Evolutionary conservation across 2,329 filamentous ascomycete species (phyloP).

Genomic region (Fusarium stilboides): DNA sequence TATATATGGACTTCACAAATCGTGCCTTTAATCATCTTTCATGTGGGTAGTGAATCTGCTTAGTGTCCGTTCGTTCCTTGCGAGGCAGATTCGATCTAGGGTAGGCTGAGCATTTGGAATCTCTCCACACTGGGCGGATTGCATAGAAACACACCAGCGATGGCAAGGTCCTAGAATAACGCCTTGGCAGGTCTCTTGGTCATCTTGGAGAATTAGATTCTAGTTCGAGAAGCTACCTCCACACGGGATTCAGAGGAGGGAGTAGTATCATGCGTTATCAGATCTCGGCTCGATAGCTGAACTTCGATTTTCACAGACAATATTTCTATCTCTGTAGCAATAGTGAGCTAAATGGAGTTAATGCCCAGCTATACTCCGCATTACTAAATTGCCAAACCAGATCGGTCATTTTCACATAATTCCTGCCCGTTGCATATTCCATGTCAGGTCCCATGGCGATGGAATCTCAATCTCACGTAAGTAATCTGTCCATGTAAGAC

Average conservation of each 20-base stretch:
- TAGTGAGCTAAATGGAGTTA: not conserved
- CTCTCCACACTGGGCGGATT: not conserved
- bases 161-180: not conserved
- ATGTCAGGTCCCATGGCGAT: not conserved
- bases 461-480: slow-evolving; percentile 4
- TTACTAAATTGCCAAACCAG: not conserved
- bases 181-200: not conserved
- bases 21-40: not conserved
- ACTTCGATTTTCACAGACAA: not conserved
- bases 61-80: not conserved
- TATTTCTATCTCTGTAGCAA: not conserved
- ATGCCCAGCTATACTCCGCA: not conserved
- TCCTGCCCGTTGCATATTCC: too few relatives aligned
- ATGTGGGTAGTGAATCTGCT: not conserved
- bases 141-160: not conserved
- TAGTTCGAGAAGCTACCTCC: not conserved
- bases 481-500: not conserved
- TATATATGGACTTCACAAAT: not conserved
- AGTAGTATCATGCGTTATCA: not conserved
- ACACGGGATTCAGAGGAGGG: not conserved
- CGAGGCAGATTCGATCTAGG: not conserved
- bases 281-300: not conserved
- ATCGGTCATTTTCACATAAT: too few relatives aligned
- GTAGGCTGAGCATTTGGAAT: not conserved
- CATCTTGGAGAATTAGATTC: too few relatives aligned